Percentiles rank a stretch among this genome's conserved stretches.
Conservation (phyloP, 371 early-diverging fungal genomes). For the Choanephora cucurbitarum region DNA sequence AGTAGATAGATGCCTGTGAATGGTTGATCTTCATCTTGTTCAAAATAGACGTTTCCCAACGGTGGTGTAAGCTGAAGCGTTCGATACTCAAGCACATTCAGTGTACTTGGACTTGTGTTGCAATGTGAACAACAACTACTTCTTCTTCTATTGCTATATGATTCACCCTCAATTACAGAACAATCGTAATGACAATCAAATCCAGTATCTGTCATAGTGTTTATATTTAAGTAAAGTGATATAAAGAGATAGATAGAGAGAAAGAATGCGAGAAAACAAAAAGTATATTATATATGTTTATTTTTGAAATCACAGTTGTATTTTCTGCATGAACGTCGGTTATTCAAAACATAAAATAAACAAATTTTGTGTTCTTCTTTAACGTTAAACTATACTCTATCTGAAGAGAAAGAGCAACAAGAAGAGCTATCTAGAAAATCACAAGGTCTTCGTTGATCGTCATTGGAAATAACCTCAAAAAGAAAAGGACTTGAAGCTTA, state of each 20-base stretch:
- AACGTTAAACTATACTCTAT: no score
- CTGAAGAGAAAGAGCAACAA: no score
- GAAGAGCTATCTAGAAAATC: no score
- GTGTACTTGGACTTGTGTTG: background rate
- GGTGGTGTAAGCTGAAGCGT: conserved; percentile 13
- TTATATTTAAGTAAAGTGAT: background rate
- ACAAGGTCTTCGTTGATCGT: no score
- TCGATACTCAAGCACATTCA: conserved; percentile 4
- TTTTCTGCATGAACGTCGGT: no score
- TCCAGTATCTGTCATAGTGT: background rate
- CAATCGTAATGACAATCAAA: background rate
- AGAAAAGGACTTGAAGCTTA: no score
- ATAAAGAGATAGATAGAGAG: background rate
- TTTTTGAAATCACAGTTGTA: no score
- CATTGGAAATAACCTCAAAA: no score
- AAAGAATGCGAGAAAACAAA: background rate
- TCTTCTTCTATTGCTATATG: background rate
- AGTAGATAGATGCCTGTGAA: conserved; percentile 30
- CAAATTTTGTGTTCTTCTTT: no score
- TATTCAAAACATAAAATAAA: no score
- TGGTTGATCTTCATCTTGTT: conserved; percentile 17
- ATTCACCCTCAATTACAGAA: background rate
- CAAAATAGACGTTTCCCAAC: conserved; percentile 12
- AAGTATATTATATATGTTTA: background rate
- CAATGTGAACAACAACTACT: conserved; percentile 19